Percentiles rank a stretch among this genome's conserved stretches.
phyloP scores from a whole-genome alignment of 441 rosid species.

The Raphanus hybrid region DNA sequence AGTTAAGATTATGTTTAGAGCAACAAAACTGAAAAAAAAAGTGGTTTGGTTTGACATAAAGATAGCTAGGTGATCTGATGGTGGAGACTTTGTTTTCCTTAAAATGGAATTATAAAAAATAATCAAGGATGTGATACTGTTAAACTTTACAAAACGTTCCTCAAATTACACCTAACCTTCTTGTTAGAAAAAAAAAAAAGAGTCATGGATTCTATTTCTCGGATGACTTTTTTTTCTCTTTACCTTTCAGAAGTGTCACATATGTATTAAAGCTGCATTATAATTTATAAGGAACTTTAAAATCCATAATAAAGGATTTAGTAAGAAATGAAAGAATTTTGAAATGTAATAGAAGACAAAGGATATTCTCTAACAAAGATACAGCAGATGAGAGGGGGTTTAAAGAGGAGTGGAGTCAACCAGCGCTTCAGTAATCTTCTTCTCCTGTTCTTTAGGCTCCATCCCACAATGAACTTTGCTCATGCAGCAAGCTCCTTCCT shows the following conservation, averaged over 20 bases:
- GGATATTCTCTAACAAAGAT: no score
- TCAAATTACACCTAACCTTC: conserved; percentile 13
- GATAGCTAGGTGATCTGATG: conserved; percentile 28
- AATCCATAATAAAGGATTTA: background rate
- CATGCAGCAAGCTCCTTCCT: no score
- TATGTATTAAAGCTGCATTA: background rate
- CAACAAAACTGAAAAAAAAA: no score
- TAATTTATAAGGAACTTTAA: background rate
- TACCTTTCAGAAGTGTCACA: conserved; percentile 9
- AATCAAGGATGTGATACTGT: conserved; percentile 18
- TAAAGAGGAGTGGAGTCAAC: no score
- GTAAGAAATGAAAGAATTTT: no score
- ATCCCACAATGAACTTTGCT: no score
- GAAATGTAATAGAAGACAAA: no score
- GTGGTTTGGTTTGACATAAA: conserved; percentile 17
- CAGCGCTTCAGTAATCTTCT: no score
- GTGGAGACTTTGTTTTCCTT: background rate
- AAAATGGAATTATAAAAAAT: background rate
- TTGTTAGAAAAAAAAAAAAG: background rate
- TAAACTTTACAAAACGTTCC: conserved; percentile 38
- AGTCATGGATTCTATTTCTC: background rate
- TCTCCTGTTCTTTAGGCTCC: no score
- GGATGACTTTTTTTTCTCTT: background rate
- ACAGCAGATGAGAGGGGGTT: no score
- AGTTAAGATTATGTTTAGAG: no score